Evolutionary conservation across 768 basidiomycete genomes (phyloP).

Genomic region (Pulveroboletus sp.): DNA sequence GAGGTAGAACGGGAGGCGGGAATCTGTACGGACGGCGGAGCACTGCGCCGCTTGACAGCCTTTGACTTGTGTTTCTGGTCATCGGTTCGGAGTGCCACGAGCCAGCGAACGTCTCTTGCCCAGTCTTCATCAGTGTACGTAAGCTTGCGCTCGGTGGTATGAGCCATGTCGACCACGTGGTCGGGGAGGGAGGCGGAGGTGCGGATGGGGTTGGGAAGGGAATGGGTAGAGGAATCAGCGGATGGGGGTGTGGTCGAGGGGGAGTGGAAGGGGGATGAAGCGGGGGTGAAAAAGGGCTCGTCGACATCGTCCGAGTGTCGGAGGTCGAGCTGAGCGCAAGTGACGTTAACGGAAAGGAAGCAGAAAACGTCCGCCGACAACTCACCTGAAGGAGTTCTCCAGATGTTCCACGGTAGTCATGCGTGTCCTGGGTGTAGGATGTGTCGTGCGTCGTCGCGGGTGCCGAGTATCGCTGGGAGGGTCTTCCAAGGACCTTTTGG

Average conservation of each 20-base stretch:
- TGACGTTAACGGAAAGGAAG: constrained; percentile 4
- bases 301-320: constrained; percentile 29
- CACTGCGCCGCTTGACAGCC: constrained; percentile 15
- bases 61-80: constrained; percentile 20
- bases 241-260: constrained; percentile 24
- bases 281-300: constrained; percentile 49
- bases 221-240: constrained; percentile 28
- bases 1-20: constrained; percentile 21
- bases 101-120: constrained; percentile 66
- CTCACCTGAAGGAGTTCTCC: constrained; percentile 20
- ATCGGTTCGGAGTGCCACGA: constrained; percentile 36
- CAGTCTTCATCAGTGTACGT: constrained; percentile 55
- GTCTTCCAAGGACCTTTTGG: constrained; percentile 57
- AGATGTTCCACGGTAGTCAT: constrained; percentile 5
- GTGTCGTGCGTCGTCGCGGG: constrained; percentile 14
- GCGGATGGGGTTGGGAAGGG: constrained; percentile 34
- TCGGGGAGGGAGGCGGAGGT: constrained; percentile 30
- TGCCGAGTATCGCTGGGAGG: constrained; percentile 56
- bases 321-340: constrained; percentile 12
- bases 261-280: constrained; percentile 16
- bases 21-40: constrained; percentile 10
- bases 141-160: constrained; percentile 20
- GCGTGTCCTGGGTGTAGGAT: constrained; percentile 2
- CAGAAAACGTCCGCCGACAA: background rate
- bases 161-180: constrained; percentile 20